phyloP scores from a whole-genome alignment of 1,139 yeast genomes.

The Taphrina flavorubra region DNA sequence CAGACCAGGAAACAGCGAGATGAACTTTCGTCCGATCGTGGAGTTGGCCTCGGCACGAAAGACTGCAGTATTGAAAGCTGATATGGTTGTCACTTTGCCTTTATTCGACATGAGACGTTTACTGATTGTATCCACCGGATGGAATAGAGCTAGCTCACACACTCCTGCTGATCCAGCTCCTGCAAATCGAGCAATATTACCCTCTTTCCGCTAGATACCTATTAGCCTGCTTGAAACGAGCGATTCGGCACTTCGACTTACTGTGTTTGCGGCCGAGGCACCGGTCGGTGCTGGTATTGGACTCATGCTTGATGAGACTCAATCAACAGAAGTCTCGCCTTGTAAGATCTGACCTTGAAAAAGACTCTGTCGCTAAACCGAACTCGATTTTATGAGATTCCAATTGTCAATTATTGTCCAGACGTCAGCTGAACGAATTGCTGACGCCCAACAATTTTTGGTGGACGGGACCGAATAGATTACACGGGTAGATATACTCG shows the following conservation, averaged over 20 bases:
- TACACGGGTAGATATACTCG: slow-evolving; percentile 12
- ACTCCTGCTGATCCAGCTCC: slow-evolving; percentile 99
- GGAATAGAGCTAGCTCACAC: slow-evolving; percentile 94
- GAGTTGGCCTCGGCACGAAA: slow-evolving; percentile 82
- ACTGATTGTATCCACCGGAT: slow-evolving; percentile 96
- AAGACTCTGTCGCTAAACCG: no score
- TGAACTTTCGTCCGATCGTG: slow-evolving; percentile 69
- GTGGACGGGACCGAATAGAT: slow-evolving; percentile 2
- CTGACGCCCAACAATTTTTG: slow-evolving; percentile 7
- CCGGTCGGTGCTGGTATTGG: slow-evolving; percentile 30
- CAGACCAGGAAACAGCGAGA: slow-evolving; percentile 93
- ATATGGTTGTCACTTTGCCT: slow-evolving; percentile 64
- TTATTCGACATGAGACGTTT: slow-evolving; percentile 97
- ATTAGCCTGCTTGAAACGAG: no score
- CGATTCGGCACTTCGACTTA: not conserved
- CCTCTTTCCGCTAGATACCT: slow-evolving; percentile 40
- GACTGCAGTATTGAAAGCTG: slow-evolving; percentile 80
- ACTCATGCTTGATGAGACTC: slow-evolving; percentile 14
- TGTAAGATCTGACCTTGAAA: no score
- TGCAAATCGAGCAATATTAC: slow-evolving; percentile 81
- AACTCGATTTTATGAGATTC: no score
- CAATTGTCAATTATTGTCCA: no score
- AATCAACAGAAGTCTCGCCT: no score
- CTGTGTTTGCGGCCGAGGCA: slow-evolving; percentile 27
- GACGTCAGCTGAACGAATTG: not conserved